Evolutionary conservation across 805 yeast species (phyloP).

Genomic region (Brettanomyces naardenensis): DNA sequence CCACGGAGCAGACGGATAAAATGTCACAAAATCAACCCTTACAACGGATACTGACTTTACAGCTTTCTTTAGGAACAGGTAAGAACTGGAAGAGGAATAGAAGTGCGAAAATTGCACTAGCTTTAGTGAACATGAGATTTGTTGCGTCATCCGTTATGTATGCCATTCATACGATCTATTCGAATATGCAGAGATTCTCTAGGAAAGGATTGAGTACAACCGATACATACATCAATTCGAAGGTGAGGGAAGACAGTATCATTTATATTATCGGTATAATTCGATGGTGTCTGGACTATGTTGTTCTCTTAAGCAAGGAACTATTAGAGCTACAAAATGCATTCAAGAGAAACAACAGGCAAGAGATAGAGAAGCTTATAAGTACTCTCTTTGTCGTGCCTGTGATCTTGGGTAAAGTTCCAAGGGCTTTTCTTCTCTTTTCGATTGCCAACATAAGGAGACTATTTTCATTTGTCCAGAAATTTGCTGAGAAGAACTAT

Average conservation of each 20-base stretch:
- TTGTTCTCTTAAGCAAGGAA: conserved; percentile 69
- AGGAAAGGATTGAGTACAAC: conserved; percentile 44
- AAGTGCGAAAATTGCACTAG: conserved; percentile 47
- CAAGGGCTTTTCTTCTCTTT: conserved; percentile 58
- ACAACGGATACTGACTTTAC: conserved; percentile 64
- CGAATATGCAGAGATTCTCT: conserved; percentile 54
- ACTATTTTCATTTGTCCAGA: conserved; percentile 48
- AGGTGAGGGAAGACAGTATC: conserved; percentile 53
- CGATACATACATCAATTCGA: conserved; percentile 33
- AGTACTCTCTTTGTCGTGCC: conserved; percentile 40
- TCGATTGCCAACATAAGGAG: conserved; percentile 61
- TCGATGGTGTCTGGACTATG: conserved; percentile 79
- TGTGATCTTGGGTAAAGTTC: conserved; percentile 58
- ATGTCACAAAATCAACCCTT: conserved; percentile 69
- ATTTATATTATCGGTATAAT: conserved; percentile 66
- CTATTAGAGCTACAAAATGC: conserved; percentile 36
- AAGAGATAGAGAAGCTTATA: conserved; percentile 15
- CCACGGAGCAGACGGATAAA: conserved; percentile 70
- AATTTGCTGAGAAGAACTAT: conserved; percentile 44
- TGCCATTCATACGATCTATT: conserved; percentile 48
- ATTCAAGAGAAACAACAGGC: conserved; percentile 18
- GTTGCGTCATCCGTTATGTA: conserved; percentile 65
- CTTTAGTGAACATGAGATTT: conserved; percentile 58
- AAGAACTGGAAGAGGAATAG: conserved; percentile 30
- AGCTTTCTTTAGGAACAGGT: conserved; percentile 52